Evolutionary conservation across 345 rosid genomes (phyloP), one percentile per base, ranked within the genome.

Genomic region (Eucalyptus sp.): DNA sequence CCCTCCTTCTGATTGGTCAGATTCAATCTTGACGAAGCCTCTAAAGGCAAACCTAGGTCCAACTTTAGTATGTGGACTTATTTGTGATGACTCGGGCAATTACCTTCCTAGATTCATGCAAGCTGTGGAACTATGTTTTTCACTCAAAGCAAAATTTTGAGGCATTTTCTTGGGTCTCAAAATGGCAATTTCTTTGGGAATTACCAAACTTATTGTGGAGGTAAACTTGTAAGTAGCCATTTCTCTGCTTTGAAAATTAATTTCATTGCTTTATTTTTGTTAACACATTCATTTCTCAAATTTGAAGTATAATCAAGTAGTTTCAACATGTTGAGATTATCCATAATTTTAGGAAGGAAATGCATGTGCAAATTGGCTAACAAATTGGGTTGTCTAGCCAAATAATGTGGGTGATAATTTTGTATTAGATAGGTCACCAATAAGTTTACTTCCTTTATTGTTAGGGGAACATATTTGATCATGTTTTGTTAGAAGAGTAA

Each of bases 51-150:
- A 56, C 13, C 6, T 22, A 22, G 62, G 62, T 56, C 62, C 62
- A 10, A 24, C 27, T 56, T 56, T 0, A 0, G 27, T 10, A 56
- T 9, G 29, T 1, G 6, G 62, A 56, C 12, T 56, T 56, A 56
- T 56, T 56, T 24, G 29, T 9, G 62, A 56, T 22, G 62, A 56
- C 27, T 24, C 6, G 13, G 62, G 13, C 62, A 56, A 24, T 22
- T 56, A 24, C 62, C 62, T 56, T 56, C 6, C 27, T 56, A 24
- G 13, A 56, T 56, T 22, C 5, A 22, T 24, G 62, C 27, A 56
- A 56, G 62, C 27, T 8, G 0, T 9, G 62, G 29, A 24, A 56
- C 27, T 22, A 4, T 56, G 27, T 56, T 24, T 24, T 56, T 56
- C 62, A 4, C 62, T 24, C 13, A 56, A 56, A 24, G 62, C 6